Evolutionary conservation across 2,329 filamentous ascomycete genomes (phyloP), one percentile per base, ranked within the genome.

Genomic region (Hypoxylon sp.): DNA sequence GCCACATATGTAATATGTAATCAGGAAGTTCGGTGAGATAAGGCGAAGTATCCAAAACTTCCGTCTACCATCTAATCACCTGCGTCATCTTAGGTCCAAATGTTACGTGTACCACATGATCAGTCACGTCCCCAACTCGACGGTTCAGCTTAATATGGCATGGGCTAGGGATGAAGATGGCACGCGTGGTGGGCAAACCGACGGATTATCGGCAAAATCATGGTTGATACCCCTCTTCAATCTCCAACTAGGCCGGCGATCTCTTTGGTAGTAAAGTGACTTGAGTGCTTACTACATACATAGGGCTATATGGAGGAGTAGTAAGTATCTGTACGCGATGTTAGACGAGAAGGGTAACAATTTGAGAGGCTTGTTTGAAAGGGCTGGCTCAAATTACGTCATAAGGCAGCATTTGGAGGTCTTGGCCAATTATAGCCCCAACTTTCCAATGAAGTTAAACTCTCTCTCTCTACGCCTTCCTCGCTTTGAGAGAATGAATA

Each of bases 371-470:
- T 57, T 46, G 14, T 45, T 17, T 5, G 51, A 63, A 53, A 58
- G 38, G 48, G 30, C 38, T 52, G 58, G 67, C n/a, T 65, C 36
- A 19, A 2, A 38, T 60, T 63, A 67, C 63, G 63, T 71, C 68
- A 71, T 56, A 46, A 32, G 38, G 51, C 49, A 64, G 23, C 52
- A 57, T 45, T 41, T 57, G 38, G 58, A 56, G 50, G 48, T 68
- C 68, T 70, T 67, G 52, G 68, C 65, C 53, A 32, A 64, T 62
- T 60, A 68, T 58, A 43, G 52, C 51, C 57, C 63, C 56, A 56
- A 57, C 14, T 46, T 66, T 63, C 28, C 25, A 53, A 36, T 38
- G 32, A 52, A 25, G 36, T 34, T 30, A 13, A 19, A 11, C 14
- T 10, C 19, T 21, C 38, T 14, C 38, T 53, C 56, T 11, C 23